Evolutionary conservation across 2,329 filamentous ascomycete species (phyloP).

Genomic region (Pestalotiopsis sp.): DNA sequence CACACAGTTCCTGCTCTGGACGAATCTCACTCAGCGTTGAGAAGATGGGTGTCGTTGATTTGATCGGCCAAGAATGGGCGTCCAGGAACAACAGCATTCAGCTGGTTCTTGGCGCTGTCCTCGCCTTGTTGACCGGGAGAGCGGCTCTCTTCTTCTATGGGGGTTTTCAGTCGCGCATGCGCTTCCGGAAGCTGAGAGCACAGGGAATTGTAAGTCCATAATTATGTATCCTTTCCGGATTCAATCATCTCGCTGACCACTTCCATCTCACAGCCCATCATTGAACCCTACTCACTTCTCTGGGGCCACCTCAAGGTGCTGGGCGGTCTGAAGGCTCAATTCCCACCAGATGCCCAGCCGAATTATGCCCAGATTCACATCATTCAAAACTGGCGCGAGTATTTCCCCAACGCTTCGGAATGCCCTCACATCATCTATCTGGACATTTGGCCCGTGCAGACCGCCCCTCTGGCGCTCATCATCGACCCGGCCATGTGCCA

Average conservation of each 20-base stretch:
- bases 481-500: conserved; percentile 32
- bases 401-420: conserved; percentile 20
- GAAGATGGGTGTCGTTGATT: background rate
- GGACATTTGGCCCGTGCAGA: conserved; percentile 35
- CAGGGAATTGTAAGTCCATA: conserved; percentile 3
- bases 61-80: background rate
- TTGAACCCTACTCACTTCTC: conserved; percentile 27
- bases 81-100: background rate
- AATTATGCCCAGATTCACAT: conserved; percentile 17
- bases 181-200: background rate
- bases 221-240: background rate
- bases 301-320: conserved; percentile 27
- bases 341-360: conserved; percentile 21
- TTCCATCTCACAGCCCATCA: conserved; percentile 6
- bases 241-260: background rate
- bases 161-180: background rate
- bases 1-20: background rate
- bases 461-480: conserved; percentile 29
- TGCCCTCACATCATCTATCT: conserved; percentile 28
- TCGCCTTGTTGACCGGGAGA: background rate
- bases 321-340: conserved; percentile 14
- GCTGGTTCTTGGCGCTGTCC: background rate
- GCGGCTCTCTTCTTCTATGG: background rate
- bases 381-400: conserved; percentile 20
- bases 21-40: background rate